Evolutionary conservation across 1,284 basidiomycete species (phyloP).

Genomic region (Marasmius tenuissimus): DNA sequence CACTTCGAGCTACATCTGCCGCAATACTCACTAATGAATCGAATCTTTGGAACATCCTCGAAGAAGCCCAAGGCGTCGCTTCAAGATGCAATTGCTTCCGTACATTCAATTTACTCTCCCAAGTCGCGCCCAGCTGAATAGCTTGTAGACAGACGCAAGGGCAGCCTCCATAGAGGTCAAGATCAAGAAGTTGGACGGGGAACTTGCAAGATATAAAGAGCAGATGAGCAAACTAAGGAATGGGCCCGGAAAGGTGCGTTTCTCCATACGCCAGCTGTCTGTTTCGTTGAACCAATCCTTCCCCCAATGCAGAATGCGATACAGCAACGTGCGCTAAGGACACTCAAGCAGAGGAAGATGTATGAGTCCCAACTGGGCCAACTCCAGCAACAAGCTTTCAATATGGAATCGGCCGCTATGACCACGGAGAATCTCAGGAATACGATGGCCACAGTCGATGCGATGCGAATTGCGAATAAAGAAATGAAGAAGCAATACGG

Average conservation of each 20-base stretch:
- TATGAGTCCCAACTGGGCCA: conserved; percentile 93
- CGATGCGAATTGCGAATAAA: conserved; percentile 97
- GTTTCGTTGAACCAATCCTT: background rate
- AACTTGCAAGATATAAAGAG: conserved; percentile 90
- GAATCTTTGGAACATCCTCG: conserved; percentile 77
- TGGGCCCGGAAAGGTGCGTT: conserved; percentile 91
- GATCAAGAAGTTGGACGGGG: conserved; percentile 94
- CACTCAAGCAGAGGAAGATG: conserved; percentile 95
- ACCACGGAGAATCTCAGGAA: conserved; percentile 97
- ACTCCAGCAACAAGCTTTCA: conserved; percentile 94
- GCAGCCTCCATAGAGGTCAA: conserved; percentile 95
- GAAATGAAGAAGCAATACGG: conserved; percentile 97
- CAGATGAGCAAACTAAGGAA: conserved; percentile 94
- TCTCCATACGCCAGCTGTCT: background rate
- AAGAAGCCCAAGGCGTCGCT: conserved; percentile 88
- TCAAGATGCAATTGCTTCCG: conserved; percentile 89
- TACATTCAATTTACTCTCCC: conserved; percentile 36
- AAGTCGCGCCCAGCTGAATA: conserved; percentile 15
- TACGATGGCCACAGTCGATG: conserved; percentile 99
- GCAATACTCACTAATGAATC: conserved; percentile 53
- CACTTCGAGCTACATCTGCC: background rate
- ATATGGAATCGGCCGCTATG: conserved; percentile 97
- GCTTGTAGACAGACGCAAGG: conserved; percentile 79
- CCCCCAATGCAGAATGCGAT: conserved; percentile 70
- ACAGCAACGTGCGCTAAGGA: conserved; percentile 92